These are phyloP conservation scores for Geotrichum carabidarum DNA, from an alignment of 1,139 yeast species.

Conservation along the genomic window DNA sequence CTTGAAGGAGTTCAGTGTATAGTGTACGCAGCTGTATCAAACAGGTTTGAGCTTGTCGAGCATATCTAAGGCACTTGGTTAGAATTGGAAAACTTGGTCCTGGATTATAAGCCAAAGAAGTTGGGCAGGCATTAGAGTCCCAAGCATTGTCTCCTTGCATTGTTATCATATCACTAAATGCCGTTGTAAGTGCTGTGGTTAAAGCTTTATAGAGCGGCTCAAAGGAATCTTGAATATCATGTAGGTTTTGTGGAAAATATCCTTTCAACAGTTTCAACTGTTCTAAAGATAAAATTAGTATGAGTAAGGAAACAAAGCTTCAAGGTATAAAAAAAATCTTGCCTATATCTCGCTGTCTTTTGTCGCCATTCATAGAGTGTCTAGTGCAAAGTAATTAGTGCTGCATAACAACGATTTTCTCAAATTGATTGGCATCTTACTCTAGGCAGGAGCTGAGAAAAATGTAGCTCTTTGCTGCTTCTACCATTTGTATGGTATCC, in stretches of 20 bases:
- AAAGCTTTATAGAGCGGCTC: constrained; percentile 6
- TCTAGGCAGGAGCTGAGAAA: not conserved
- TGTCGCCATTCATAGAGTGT: no score
- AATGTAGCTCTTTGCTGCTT: constrained; percentile 4
- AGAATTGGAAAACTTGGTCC: not conserved
- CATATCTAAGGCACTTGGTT: not conserved
- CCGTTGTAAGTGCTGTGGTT: not conserved
- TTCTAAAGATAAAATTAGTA: constrained; percentile 1
- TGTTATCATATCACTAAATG: not conserved
- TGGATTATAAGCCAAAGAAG: not conserved
- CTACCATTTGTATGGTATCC: not conserved
- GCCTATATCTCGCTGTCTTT: no score
- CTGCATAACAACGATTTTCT: not conserved
- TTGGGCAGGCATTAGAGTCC: not conserved
- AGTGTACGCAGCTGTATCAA: constrained; percentile 14
- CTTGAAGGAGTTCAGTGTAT: constrained; percentile 16
- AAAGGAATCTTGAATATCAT: constrained; percentile 6
- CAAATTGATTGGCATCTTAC: not conserved
- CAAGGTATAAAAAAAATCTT: not conserved
- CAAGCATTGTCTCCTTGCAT: not conserved
- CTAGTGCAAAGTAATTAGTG: not conserved
- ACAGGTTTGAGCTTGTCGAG: constrained; percentile 3
- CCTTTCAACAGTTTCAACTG: constrained; percentile 13
- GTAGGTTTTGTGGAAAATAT: constrained; percentile 10
- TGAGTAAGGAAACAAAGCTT: not conserved